A percentile compares a stretch with the other conserved stretches of the same genome.
Conservation (phyloP, 1,284 basidiomycete genomes). For the Tremellales sp. region DNA sequence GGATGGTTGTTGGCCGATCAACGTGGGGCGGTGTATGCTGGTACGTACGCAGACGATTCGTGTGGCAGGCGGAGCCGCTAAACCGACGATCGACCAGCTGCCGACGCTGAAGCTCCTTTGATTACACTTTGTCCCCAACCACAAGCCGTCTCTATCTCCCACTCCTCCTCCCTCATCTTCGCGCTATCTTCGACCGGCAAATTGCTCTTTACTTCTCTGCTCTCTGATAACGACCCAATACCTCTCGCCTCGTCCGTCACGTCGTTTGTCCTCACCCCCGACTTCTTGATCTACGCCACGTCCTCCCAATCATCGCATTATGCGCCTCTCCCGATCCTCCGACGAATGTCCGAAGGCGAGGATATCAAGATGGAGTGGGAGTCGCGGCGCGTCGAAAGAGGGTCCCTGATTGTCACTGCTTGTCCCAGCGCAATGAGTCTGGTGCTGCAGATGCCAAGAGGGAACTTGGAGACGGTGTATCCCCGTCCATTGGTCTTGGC, state of each 20-base stretch:
- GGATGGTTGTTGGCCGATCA: conserved; percentile 28
- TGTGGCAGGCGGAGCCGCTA: background rate
- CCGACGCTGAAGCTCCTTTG: background rate
- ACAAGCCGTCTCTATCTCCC: conserved; percentile 21
- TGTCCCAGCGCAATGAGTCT: conserved; percentile 83
- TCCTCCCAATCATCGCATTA: conserved; percentile 78
- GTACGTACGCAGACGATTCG: too few relatives aligned
- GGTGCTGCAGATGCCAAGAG: conserved; percentile 95
- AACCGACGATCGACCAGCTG: background rate
- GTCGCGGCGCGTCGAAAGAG: conserved; percentile 75
- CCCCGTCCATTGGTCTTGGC: conserved; percentile 87
- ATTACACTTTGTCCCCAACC: conserved; percentile 28
- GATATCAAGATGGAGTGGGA: conserved; percentile 54
- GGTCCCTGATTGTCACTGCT: conserved; percentile 76
- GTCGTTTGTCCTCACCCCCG: conserved; percentile 75
- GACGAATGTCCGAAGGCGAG: conserved; percentile 30
- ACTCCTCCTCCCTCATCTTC: conserved; percentile 53
- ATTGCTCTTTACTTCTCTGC: conserved; percentile 53
- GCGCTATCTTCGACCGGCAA: conserved; percentile 66
- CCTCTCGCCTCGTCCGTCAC: conserved; percentile 61
- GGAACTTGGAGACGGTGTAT: conserved; percentile 93
- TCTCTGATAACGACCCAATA: conserved; percentile 42
- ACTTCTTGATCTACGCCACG: conserved; percentile 83
- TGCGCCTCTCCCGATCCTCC: conserved; percentile 55
- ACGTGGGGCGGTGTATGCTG: background rate